Base-by-base conservation (phyloP, 208 protist species). In the Leishmania tropica region DNA sequence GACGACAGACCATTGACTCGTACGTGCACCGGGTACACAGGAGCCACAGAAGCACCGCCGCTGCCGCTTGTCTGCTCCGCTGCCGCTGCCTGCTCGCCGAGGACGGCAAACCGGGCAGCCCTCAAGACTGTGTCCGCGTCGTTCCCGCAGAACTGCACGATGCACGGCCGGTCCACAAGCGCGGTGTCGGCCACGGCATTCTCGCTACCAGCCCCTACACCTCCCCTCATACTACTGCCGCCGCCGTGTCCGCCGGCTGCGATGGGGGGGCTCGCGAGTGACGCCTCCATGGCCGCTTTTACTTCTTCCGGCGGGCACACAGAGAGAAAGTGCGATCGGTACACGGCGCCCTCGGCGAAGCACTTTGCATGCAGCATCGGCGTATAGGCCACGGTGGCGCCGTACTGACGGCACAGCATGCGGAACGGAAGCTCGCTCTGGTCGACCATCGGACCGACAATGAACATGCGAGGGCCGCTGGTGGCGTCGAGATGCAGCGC, bases 371-470 rank as follows among this genome's bases (percentile, higher is more conserved):
- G 92, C 56, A 98, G 87, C 97, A 99, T 99, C 31, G 96, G 96
- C 0, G 95, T 97, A 88, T 98, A 98, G 68, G 88, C 80, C 21
- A 98, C 81, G 21, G 88, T 89, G 5, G 95, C 85, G 28, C 95
- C 96, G 84, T 97, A 95, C 60, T 92, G 78, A 4, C 93, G 83
- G 78, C 96, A 97, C 42, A 98, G 89, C 83, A 98, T 80, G 5
- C 97, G 91, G 79, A 98, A 99, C 6, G 97, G 91, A 76, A 98
- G 82, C 83, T 98, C 96, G 78, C 92, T 97, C 79, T 94, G 89
- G 73, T 98, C 95, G n/a, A 99, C 97, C 97, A 99, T 99, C 3
- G 97, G 97, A 3, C 94, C 97, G 0, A 98, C 83, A 19, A 96
- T 89, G 64, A 92, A 90, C 86, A 92, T 88, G 45, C 85, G 92